phyloP scores from a whole-genome alignment of 768 basidiomycete genomes.

The Podaxis sp. region DNA sequence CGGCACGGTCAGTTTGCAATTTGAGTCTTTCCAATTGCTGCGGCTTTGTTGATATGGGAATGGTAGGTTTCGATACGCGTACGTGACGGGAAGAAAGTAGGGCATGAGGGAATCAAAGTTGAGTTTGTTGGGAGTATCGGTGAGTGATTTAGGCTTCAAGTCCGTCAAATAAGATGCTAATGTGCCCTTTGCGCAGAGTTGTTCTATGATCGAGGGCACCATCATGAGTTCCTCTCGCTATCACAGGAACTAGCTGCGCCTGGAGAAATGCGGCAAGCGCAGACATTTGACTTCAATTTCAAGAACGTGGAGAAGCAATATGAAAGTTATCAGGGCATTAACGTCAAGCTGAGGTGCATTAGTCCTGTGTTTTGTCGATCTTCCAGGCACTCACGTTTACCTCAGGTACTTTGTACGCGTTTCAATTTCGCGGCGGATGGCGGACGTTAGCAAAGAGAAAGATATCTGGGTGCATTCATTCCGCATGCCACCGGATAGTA shows the following conservation, averaged over 20 bases:
- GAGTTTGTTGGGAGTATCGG: slow-evolving; percentile 98
- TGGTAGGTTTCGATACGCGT: slow-evolving; percentile 80
- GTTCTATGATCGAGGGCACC: slow-evolving; percentile 97
- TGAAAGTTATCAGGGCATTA: slow-evolving; percentile 97
- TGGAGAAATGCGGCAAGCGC: slow-evolving; percentile 96
- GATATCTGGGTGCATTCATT: slow-evolving; percentile 99
- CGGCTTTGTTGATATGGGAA: neutral
- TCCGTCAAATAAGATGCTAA: slow-evolving; percentile 4
- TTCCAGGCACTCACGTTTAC: slow-evolving; percentile 12
- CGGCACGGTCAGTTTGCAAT: slow-evolving; percentile 62
- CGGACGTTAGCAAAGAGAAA: slow-evolving; percentile 89
- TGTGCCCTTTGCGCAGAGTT: slow-evolving; percentile 50
- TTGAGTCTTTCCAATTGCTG: neutral
- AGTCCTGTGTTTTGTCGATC: neutral
- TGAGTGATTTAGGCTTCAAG: slow-evolving; percentile 31
- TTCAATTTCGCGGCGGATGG: slow-evolving; percentile 87
- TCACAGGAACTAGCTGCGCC: slow-evolving; percentile 94
- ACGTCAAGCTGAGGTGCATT: slow-evolving; percentile 90
- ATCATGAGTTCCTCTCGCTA: slow-evolving; percentile 95
- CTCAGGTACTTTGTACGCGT: slow-evolving; percentile 90
- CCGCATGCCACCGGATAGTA: slow-evolving; percentile 97
- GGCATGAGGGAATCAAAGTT: slow-evolving; percentile 96
- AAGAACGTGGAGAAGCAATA: slow-evolving; percentile 99
- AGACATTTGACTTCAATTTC: slow-evolving; percentile 96
- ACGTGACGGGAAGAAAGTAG: slow-evolving; percentile 91